A percentile compares a stretch with the other conserved stretches of the same genome.
Conservation (phyloP, 495 filamentous ascomycete species). For the Daldinia decipiens region DNA sequence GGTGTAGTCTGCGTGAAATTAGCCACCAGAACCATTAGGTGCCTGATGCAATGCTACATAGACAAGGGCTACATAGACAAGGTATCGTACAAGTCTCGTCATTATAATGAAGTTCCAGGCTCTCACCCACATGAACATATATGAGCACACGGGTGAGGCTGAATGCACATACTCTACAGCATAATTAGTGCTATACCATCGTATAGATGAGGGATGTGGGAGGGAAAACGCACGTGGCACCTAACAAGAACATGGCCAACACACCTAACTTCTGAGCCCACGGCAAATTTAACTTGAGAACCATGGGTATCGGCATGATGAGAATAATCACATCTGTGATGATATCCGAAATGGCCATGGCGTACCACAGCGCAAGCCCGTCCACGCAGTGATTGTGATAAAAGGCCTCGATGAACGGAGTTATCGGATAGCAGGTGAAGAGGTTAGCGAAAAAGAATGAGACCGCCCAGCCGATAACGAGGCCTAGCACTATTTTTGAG, state of each 20-base stretch:
- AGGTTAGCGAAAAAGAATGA: conserved; percentile 60
- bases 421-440: conserved; percentile 58
- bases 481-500: conserved; percentile 38
- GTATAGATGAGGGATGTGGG: neutral
- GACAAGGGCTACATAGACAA: neutral
- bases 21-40: neutral
- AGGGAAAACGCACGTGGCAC: conserved; percentile 57
- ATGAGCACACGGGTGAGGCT: conserved; percentile 33
- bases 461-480: conserved; percentile 55
- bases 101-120: conserved; percentile 38
- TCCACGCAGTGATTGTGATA: conserved; percentile 41
- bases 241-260: conserved; percentile 60
- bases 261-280: conserved; percentile 57
- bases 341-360: conserved; percentile 51
- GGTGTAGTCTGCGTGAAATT: conserved; percentile 29
- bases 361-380: conserved; percentile 33
- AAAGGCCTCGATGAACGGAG: conserved; percentile 47
- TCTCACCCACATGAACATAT: conserved; percentile 28
- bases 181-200: conserved; percentile 13
- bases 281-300: conserved; percentile 57
- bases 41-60: too few species aligned
- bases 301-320: conserved; percentile 60
- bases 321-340: conserved; percentile 55
- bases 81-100: conserved; percentile 44
- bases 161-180: conserved; percentile 33